A percentile compares a stretch with the other conserved stretches of the same genome.
Evolutionary conservation across 495 filamentous ascomycete species (phyloP).

Genomic region (Penicillium psychrofluorescens): DNA sequence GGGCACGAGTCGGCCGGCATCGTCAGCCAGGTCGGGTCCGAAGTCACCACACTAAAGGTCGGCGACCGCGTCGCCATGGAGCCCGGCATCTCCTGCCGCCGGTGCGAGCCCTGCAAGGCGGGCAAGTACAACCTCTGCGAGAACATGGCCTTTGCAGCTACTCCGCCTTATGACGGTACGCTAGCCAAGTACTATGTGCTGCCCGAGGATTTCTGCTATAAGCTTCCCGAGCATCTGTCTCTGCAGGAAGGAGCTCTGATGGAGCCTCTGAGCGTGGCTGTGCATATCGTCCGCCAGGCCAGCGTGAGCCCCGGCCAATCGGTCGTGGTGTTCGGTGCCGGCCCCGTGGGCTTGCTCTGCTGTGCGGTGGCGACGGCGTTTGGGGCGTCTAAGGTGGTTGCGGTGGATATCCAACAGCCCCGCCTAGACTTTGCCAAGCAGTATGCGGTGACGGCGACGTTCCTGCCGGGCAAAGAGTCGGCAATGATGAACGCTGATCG

Average conservation of each 20-base stretch:
- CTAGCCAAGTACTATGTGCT: conserved; percentile 47
- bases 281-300: conserved; percentile 45
- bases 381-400: conserved; percentile 45
- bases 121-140: conserved; percentile 49
- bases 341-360: conserved; percentile 49
- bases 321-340: conserved; percentile 49
- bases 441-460: conserved; percentile 38
- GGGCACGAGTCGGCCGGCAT: conserved; percentile 85
- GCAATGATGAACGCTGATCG: conserved; percentile 33
- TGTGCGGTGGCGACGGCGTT: conserved; percentile 46
- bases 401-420: conserved; percentile 46
- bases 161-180: conserved; percentile 48
- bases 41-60: conserved; percentile 32
- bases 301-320: conserved; percentile 37
- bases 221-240: conserved; percentile 36
- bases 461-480: conserved; percentile 28
- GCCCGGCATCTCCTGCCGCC: conserved; percentile 44
- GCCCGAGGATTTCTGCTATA: conserved; percentile 51
- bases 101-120: conserved; percentile 44
- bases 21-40: conserved; percentile 58
- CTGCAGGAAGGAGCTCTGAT: conserved; percentile 47
- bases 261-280: conserved; percentile 49
- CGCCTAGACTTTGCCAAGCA: conserved; percentile 46
- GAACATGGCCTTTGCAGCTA: conserved; percentile 47
- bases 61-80: conserved; percentile 49